Base-by-base conservation (phyloP, 1,139 yeast species). In the Petasospora fabianii region DNA sequence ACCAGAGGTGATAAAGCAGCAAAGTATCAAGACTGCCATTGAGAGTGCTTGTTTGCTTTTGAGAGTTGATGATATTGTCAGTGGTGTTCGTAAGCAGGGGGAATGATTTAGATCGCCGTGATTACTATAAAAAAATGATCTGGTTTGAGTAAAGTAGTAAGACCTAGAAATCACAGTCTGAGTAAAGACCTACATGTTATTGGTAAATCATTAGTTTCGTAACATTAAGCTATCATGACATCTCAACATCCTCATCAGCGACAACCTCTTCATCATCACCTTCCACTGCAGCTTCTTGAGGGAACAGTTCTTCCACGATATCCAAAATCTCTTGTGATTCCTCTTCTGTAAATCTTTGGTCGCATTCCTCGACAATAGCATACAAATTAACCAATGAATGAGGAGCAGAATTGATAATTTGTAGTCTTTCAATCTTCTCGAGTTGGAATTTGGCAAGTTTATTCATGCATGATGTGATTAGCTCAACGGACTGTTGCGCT, bases 1-100 rank as follows among this genome's bases (percentile, higher is more conserved):
- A 67, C 98, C 99, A 14, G 97, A 92, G 67, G 97, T 87, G 35
- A 88, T 92, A 64, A 92, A 92, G 68, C 94, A 86, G 59, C 99
- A 92, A 69, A 84, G 95, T 48, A 84, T 92, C 53, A 92, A 92
- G 71, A 94, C 98, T 15, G 96, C 96, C 31, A 85, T 94, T 51
- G 99, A 92, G 66, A 84, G 95, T 71, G 97, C 98, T 8, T 85
- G 97, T 63, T 73, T 92, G 68, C 72, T 92, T 56, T 73, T 92
- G 61, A 82, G 98, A 59, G 98, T 92, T 35, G 99, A 92, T 62
- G 98, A 92, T 62, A 92, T 92, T 53, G 98, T 94, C 35, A 84
- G 96, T 62, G 98, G 97, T 53, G 95, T 88, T 31, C 82, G 96
- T 58, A 76, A 65, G 51, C 48, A 45, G 24, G 43, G 43, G 14